Evolutionary conservation across 495 filamentous ascomycete genomes (phyloP), one percentile per base, ranked within the genome.

Genomic region (Patellaria atrata): DNA sequence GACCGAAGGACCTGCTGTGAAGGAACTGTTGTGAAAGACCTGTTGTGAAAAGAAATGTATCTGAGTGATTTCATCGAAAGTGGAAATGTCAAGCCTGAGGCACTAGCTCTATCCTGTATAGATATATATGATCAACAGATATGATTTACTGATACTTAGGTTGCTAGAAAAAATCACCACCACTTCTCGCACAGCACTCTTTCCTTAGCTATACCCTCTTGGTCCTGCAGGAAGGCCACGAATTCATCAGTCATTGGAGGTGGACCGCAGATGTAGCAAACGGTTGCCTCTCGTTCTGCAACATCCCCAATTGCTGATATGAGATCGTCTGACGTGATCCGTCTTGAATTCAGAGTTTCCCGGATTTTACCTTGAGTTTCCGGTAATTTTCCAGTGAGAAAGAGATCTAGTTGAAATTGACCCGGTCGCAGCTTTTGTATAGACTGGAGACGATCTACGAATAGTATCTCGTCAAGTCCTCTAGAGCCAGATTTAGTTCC

Each of bases 111-210:
- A n/a, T n/a, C n/a, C n/a, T n/a, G n/a, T n/a, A n/a, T n/a, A n/a
- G n/a, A n/a, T n/a, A n/a, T n/a, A n/a, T n/a, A n/a, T n/a, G n/a
- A n/a, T n/a, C n/a, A n/a, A n/a, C n/a, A n/a, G n/a, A n/a, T n/a
- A n/a, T n/a, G n/a, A n/a, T n/a, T n/a, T n/a, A n/a, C n/a, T n/a
- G n/a, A n/a, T n/a, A n/a, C n/a, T n/a, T n/a, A n/a, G n/a, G n/a
- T n/a, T n/a, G n/a, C n/a, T n/a, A n/a, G n/a, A n/a, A n/a, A 8
- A 30, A 7, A 22, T 45, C 38, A 89, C 84, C 84, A 93, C 84
- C 83, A 93, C 45, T 81, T 87, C 57, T 93, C 84, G 47, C 65
- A 87, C 22, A 85, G 54, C 0, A 91, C 76, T 14, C 68, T 61
- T 20, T 68, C 53, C 22, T 54, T 30, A 10, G 62, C 57, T 53